phyloP scores from a whole-genome alignment of 164 flowering plant genomes.

The Umbilicus rupestris region DNA sequence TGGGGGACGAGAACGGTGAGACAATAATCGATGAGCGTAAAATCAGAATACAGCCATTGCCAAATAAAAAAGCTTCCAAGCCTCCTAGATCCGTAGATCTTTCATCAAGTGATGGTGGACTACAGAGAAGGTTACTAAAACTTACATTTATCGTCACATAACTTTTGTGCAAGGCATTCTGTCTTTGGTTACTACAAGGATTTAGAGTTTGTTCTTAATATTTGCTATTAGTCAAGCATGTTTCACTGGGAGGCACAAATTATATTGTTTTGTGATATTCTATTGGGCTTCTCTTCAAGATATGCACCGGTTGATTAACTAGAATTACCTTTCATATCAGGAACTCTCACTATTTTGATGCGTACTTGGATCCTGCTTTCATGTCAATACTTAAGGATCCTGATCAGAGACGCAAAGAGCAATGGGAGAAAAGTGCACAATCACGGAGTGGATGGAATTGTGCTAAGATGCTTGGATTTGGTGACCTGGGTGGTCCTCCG shows the following conservation, averaged over 20 bases:
- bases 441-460: constrained; percentile 68
- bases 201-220: neutral
- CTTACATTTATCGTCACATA: neutral
- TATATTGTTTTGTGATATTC: neutral
- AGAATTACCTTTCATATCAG: constrained; percentile 24
- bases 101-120: constrained; percentile 61
- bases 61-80: constrained; percentile 40
- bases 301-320: neutral
- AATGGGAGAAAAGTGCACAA: constrained; percentile 82
- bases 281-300: neutral
- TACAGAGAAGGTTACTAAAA: constrained; percentile 59
- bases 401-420: constrained; percentile 84
- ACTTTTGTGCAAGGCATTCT: neutral
- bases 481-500: constrained; percentile 89
- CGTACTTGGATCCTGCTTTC: constrained; percentile 94
- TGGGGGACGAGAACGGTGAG: constrained; percentile 99
- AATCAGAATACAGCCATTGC: constrained; percentile 90
- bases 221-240: neutral
- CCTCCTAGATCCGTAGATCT: constrained; percentile 44
- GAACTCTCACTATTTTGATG: constrained; percentile 66
- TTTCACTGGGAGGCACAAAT: neutral
- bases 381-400: constrained; percentile 96
- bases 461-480: constrained; percentile 89
- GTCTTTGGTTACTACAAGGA: neutral
- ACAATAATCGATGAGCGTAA: constrained; percentile 88